Percentiles rank a stretch among this genome's conserved stretches.
phyloP scores from a whole-genome alignment of 208 protist genomes.

The Trypanosomatidae sp. region DNA sequence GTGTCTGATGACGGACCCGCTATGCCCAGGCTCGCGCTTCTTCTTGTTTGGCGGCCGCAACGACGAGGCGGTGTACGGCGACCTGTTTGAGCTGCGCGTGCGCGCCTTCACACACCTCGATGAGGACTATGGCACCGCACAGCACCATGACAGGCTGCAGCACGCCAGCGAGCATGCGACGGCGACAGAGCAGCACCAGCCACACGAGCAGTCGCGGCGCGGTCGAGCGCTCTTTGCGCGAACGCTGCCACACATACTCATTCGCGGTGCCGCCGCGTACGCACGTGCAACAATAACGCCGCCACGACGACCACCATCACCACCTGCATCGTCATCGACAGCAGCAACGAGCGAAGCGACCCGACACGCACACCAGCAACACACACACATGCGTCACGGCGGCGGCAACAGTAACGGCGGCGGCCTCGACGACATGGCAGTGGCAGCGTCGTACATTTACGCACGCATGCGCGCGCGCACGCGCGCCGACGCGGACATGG shows the following conservation, averaged over 20 bases:
- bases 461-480: no score
- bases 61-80: constrained; percentile 26
- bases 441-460: no score
- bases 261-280: no score
- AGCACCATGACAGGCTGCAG: neutral
- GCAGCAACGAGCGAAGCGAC: no score
- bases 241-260: constrained; percentile 2
- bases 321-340: no score
- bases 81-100: constrained; percentile 35
- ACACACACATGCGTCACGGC: no score
- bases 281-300: no score
- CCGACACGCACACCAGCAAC: no score
- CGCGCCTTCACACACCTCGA: constrained; percentile 3
- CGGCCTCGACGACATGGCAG: no score
- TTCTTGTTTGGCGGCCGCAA: constrained; percentile 42
- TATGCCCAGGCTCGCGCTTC: constrained; percentile 17
- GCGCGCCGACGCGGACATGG: no score
- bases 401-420: no score
- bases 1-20: constrained; percentile 24
- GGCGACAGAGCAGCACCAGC: neutral
- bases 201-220: neutral
- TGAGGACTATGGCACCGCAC: constrained; percentile 10
- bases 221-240: constrained; percentile 6
- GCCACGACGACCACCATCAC: no score
- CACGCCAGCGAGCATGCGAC: neutral